Evolutionary conservation across 73 alveolate species (phyloP).

Genomic region (Uronychia binucleata): DNA sequence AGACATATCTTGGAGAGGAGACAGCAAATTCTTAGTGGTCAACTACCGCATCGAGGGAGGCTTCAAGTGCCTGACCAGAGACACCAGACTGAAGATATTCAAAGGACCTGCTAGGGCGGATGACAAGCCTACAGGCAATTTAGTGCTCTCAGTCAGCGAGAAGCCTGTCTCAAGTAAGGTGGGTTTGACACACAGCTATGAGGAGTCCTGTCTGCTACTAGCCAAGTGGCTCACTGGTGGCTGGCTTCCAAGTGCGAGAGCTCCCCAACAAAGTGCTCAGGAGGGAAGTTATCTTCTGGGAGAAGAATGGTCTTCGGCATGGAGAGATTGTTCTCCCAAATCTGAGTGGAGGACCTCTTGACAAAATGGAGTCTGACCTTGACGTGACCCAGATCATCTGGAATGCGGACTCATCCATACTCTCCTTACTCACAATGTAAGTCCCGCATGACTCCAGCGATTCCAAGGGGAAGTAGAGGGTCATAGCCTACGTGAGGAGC

Average conservation of each 20-base stretch:
- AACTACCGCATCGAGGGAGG: slow-evolving; percentile 86
- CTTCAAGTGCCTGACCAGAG: slow-evolving; percentile 86
- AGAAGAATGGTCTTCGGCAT: slow-evolving; percentile 96
- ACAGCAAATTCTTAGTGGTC: slow-evolving; percentile 77
- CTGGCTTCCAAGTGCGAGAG: slow-evolving; percentile 71
- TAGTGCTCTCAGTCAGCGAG: slow-evolving; percentile 79
- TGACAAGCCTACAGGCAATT: slow-evolving; percentile 64
- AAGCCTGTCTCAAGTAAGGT: slow-evolving; percentile 58
- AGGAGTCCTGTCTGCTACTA: slow-evolving; percentile 21
- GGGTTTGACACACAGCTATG: slow-evolving; percentile 76
- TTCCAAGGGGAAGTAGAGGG: neutral
- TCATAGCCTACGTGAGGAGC: slow-evolving; percentile 58
- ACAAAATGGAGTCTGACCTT: slow-evolving; percentile 4
- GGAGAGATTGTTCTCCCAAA: slow-evolving; percentile 85
- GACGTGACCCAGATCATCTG: slow-evolving; percentile 8
- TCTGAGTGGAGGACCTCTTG: slow-evolving; percentile 7
- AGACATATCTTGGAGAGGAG: slow-evolving; percentile 84
- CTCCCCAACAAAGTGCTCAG: slow-evolving; percentile 23
- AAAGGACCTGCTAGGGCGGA: slow-evolving; percentile 97
- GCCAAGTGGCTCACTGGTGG: slow-evolving; percentile 94
- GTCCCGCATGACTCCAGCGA: neutral
- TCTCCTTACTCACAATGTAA: slow-evolving; percentile 32
- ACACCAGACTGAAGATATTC: slow-evolving; percentile 74
- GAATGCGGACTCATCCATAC: slow-evolving; percentile 50
- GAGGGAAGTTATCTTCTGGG: slow-evolving; percentile 92